phyloP scores from a whole-genome alignment of 1,284 basidiomycete genomes.

The Trametes hirsuta region DNA sequence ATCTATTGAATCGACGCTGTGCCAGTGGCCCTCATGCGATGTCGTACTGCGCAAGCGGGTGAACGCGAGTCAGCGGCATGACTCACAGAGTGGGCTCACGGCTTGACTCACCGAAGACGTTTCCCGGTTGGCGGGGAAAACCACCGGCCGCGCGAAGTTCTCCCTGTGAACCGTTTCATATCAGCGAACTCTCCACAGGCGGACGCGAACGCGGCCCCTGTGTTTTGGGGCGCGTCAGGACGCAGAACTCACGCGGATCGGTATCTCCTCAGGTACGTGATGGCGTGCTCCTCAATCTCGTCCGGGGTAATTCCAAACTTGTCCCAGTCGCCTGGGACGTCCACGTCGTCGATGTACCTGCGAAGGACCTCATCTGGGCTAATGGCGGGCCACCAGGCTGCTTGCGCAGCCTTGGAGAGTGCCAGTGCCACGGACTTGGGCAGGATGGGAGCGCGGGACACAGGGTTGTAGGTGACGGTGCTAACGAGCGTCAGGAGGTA shows the following conservation, averaged over 20 bases:
- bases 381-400: conserved; percentile 92
- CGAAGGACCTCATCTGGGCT: conserved; percentile 91
- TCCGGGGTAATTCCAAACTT: conserved; percentile 73
- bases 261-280: conserved; percentile 91
- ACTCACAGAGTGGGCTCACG: conserved; percentile 18
- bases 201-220: conserved; percentile 11
- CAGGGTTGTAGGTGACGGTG: conserved; percentile 78
- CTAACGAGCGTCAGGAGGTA: conserved; percentile 86
- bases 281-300: conserved; percentile 88
- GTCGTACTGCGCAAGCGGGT: conserved; percentile 13
- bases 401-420: conserved; percentile 71
- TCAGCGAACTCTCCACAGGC: conserved; percentile 16
- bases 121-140: conserved; percentile 30
- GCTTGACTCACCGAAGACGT: conserved; percentile 28
- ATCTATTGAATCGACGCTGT: conserved; percentile 3
- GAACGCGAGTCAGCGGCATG: conserved; percentile 14
- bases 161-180: conserved; percentile 24
- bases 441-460: conserved; percentile 70
- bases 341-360: conserved; percentile 84
- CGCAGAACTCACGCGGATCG: conserved; percentile 67
- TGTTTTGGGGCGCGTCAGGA: conserved; percentile 2
- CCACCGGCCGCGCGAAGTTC: conserved; percentile 31
- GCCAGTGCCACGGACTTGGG: conserved; percentile 77
- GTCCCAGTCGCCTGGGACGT: conserved; percentile 68
- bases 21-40: conserved; percentile 15